These are phyloP conservation scores for Prunella vulgaris DNA, from an alignment of 257 asterid species.

Conservation along the genomic window DNA sequence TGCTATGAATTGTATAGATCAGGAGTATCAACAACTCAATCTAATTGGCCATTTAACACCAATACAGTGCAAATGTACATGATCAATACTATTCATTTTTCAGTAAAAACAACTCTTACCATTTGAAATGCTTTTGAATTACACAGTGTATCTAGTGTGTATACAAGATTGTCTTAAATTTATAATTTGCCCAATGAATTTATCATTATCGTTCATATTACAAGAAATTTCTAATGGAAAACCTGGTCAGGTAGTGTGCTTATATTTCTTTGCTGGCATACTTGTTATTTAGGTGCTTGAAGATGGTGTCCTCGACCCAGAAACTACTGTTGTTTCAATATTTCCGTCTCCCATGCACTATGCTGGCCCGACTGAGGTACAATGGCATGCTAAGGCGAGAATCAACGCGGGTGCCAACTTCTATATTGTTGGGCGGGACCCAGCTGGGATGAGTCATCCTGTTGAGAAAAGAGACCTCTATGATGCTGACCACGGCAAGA, in stretches of 20 bases:
- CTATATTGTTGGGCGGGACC: conserved; percentile 89
- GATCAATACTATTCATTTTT: too few species aligned
- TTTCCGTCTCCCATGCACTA: conserved; percentile 98
- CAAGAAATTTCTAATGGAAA: neutral
- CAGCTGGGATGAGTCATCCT: conserved; percentile 97
- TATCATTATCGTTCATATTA: neutral
- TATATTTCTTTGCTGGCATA: neutral
- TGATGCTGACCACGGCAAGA: conserved; percentile 99
- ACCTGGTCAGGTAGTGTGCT: neutral
- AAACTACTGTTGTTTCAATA: conserved; percentile 86
- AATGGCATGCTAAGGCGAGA: conserved; percentile 99
- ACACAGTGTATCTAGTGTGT: too few species aligned
- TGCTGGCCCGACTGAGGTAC: conserved; percentile 97
- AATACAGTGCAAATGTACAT: too few species aligned
- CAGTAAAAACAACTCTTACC: too few species aligned
- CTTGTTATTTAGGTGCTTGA: conserved; percentile 60
- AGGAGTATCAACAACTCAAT: too few species aligned
- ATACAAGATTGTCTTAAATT: neutral
- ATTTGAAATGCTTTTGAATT: too few species aligned
- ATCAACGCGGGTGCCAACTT: conserved; percentile 94
- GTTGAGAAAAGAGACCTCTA: conserved; percentile 80
- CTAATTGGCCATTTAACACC: too few species aligned
- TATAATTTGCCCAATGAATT: neutral
- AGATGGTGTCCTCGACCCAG: conserved; percentile 90
- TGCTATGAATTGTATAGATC: too few species aligned